Percentiles rank a stretch among this genome's conserved stretches.
These are phyloP conservation scores for Scutellaria barbata DNA, from an alignment of 257 asterid species.

Conservation along the genomic window DNA sequence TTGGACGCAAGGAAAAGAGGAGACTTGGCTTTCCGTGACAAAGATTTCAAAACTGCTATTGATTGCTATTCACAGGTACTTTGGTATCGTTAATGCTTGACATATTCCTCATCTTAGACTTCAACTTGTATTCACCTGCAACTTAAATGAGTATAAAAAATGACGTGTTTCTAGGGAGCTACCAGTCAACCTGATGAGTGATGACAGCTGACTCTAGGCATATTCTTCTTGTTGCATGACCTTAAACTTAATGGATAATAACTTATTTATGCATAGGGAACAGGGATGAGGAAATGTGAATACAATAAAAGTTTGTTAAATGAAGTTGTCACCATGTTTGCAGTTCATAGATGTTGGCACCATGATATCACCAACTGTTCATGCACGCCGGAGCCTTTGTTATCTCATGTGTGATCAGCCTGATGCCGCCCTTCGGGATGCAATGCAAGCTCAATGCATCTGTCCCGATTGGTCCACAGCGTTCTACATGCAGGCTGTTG, in stretches of 20 bases:
- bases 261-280: too few species aligned
- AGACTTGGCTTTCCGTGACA: conserved; percentile 94
- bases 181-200: background rate
- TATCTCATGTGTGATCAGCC: conserved; percentile 96
- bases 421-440: conserved; percentile 94
- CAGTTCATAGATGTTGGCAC: conserved; percentile 98
- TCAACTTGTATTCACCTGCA: too few species aligned
- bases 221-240: background rate
- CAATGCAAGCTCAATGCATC: conserved; percentile 97
- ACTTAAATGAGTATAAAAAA: too few species aligned
- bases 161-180: too few species aligned
- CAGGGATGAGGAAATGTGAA: background rate
- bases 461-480: conserved; percentile 96
- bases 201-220: conserved; percentile 10
- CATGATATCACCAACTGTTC: conserved; percentile 97
- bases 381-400: conserved; percentile 89
- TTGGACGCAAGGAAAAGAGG: conserved; percentile 94
- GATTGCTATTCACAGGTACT: conserved; percentile 89
- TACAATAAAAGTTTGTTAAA: background rate
- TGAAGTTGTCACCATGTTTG: conserved; percentile 26
- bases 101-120: background rate
- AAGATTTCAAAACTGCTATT: conserved; percentile 86
- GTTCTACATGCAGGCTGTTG: conserved; percentile 97
- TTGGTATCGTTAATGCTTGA: background rate
- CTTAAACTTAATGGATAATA: too few species aligned